A percentile compares a stretch with the other conserved stretches of the same genome.
These are phyloP conservation scores for Mortierella sp. DNA, from an alignment of 371 early-diverging fungal genomes.

Conservation along the genomic window DNA sequence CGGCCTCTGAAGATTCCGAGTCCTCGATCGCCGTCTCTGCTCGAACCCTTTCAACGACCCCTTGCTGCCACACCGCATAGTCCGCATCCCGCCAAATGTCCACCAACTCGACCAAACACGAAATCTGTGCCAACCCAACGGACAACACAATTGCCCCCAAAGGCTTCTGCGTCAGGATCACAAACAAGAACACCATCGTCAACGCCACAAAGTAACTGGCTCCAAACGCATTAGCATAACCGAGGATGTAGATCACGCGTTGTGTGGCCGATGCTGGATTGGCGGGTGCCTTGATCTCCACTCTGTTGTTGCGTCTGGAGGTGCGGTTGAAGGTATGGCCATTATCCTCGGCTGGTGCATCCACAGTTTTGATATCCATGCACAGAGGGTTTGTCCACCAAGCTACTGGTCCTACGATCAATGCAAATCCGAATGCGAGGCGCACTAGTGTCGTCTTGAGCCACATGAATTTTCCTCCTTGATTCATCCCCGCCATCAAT, in stretches of 20 bases:
- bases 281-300: slow-evolving; percentile 4
- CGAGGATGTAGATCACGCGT: slow-evolving; percentile 56
- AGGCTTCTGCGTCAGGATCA: slow-evolving; percentile 74
- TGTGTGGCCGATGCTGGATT: slow-evolving; percentile 14
- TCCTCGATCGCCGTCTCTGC: slow-evolving; percentile 3
- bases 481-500: slow-evolving; percentile 20
- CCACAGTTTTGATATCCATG: slow-evolving; percentile 56
- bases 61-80: slow-evolving; percentile 27
- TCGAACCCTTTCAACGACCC: slow-evolving; percentile 19
- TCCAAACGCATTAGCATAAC: slow-evolving; percentile 71
- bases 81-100: slow-evolving; percentile 62
- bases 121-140: slow-evolving; percentile 60
- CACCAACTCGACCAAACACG: slow-evolving; percentile 62
- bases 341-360: slow-evolving; percentile 14
- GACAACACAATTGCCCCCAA: slow-evolving; percentile 77
- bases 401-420: slow-evolving; percentile 57
- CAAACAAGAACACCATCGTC: slow-evolving; percentile 62
- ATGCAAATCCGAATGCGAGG: slow-evolving; percentile 58
- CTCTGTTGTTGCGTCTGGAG: neutral
- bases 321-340: neutral
- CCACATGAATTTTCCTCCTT: slow-evolving; percentile 36
- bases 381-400: slow-evolving; percentile 64
- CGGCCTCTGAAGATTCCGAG: neutral
- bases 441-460: slow-evolving; percentile 59
- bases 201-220: slow-evolving; percentile 66